Base-by-base conservation (phyloP, 371 early-diverging fungal species). In the Circinella minor region DNA sequence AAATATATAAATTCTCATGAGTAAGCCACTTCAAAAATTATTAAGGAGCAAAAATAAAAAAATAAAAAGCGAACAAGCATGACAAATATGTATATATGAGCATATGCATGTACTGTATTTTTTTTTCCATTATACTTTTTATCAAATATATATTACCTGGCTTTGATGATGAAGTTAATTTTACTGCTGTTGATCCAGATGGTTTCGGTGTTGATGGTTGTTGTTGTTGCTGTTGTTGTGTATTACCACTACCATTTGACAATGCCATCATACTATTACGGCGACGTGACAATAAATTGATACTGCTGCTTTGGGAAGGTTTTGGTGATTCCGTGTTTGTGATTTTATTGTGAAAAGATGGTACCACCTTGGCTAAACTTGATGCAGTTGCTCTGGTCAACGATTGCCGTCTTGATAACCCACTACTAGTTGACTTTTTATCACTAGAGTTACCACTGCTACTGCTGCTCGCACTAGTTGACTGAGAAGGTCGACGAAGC, bases 301-400 rank as follows among this genome's bases (percentile, higher is more conserved):
- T 57, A 57, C 57, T 27, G 27, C 34, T 57, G 14, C n/a, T 18
- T n/a, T 18, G 57, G 57, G 57, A 46, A 55, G 34, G 55, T 60
- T 20, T 39, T 38, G 60, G 34, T 67, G 39, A 55, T 37, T 59
- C 67, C 20, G 27, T 20, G 9, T 39, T 55, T 7, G 10, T 51
- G 47, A 14, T 67, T 18, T 60, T 46, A 43, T 57, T 69, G 54
- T 69, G 63, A 54, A 65, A 65, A 7, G 55, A 65, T 54, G 73
- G 73, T 7, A 72, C 73, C 14, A 72, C 73, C 37, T 72, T 72
- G 61, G 73, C 73, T 11, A 72, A 37, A 36, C 73, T 72, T 11
- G 73, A 72, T 54, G 66, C 73, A 15, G 73, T 72, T 5, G 69
- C 69, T 55, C 68, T 63, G 11, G 73, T 72, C 36, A 72, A 15